phyloP scores from a whole-genome alignment of 495 filamentous ascomycete species.

The Cairneyella variabilis region DNA sequence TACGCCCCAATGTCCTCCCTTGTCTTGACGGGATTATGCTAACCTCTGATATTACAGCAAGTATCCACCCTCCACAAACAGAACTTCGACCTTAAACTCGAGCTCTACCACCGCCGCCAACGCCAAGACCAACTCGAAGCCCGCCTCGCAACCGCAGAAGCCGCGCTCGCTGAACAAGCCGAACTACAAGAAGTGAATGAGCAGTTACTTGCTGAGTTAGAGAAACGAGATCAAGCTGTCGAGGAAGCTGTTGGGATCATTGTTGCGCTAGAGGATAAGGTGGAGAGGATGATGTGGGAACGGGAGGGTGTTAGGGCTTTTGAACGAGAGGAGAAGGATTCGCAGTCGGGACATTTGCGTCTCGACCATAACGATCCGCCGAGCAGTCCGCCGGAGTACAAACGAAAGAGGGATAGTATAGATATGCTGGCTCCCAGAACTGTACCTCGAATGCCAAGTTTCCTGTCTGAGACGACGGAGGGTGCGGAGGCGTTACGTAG shows the following conservation, averaged over 20 bases:
- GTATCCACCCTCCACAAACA: constrained; percentile 69
- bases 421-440: constrained; percentile 23
- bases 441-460: constrained; percentile 58
- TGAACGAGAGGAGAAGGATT: constrained; percentile 16
- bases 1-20: constrained; percentile 24
- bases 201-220: constrained; percentile 63
- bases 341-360: constrained; percentile 15
- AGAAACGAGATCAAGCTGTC: constrained; percentile 72
- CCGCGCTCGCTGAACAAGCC: constrained; percentile 45
- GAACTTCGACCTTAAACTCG: constrained; percentile 87
- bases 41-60: constrained; percentile 40
- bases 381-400: constrained; percentile 16
- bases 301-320: constrained; percentile 17
- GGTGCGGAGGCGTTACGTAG: constrained; percentile 64
- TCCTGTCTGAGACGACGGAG: constrained; percentile 57
- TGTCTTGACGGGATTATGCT: constrained; percentile 18
- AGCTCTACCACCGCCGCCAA: constrained; percentile 71
- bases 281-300: constrained; percentile 48
- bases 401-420: neutral
- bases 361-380: constrained; percentile 15
- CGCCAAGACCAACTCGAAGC: constrained; percentile 52
- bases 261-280: constrained; percentile 63
- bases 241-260: constrained; percentile 82
- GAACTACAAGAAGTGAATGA: constrained; percentile 55
- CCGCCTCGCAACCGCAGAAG: constrained; percentile 56